phyloP scores from a whole-genome alignment of 2,329 filamentous ascomycete species.

The Elsinoe fawcettii region DNA sequence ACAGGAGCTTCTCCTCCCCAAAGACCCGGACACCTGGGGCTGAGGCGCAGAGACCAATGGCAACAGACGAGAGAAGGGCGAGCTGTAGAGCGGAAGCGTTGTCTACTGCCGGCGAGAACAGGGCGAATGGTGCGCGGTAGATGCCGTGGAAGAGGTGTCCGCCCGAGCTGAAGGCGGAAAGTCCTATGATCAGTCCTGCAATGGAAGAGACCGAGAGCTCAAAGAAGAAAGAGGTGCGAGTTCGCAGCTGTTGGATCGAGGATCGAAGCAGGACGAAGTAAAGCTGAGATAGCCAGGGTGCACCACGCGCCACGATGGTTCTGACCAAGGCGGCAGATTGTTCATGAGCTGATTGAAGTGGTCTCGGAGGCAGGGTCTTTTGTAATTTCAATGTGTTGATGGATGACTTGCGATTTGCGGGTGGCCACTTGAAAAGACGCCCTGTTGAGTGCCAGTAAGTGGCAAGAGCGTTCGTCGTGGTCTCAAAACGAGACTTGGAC shows the following conservation, averaged over 20 bases:
- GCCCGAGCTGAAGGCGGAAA: slow-evolving; percentile 43
- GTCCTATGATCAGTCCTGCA: slow-evolving; percentile 48
- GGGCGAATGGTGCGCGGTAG: slow-evolving; percentile 44
- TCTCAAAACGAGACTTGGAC: slow-evolving; percentile 6
- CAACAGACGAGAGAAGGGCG: slow-evolving; percentile 46
- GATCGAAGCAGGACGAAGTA: slow-evolving; percentile 48
- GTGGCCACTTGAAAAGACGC: slow-evolving; percentile 6
- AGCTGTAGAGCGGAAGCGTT: slow-evolving; percentile 46
- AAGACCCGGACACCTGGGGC: slow-evolving; percentile 51
- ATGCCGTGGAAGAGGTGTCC: slow-evolving; percentile 49
- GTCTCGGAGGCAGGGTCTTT: slow-evolving; percentile 21
- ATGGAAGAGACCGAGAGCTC: slow-evolving; percentile 48
- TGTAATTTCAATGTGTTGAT: slow-evolving; percentile 19
- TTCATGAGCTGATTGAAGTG: slow-evolving; percentile 28
- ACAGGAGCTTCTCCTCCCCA: slow-evolving; percentile 49
- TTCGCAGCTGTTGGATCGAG: slow-evolving; percentile 51
- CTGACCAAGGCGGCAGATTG: slow-evolving; percentile 37
- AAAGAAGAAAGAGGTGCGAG: slow-evolving; percentile 44
- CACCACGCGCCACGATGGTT: slow-evolving; percentile 45
- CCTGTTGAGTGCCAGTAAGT: slow-evolving; percentile 35
- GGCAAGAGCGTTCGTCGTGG: background rate
- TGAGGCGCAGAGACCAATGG: slow-evolving; percentile 48
- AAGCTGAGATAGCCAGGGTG: slow-evolving; percentile 42
- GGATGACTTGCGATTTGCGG: background rate
- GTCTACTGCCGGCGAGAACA: slow-evolving; percentile 47